These are phyloP conservation scores for Ceratobasidium sp. DNA, from an alignment of 1,284 basidiomycete species.

Conservation along the genomic window DNA sequence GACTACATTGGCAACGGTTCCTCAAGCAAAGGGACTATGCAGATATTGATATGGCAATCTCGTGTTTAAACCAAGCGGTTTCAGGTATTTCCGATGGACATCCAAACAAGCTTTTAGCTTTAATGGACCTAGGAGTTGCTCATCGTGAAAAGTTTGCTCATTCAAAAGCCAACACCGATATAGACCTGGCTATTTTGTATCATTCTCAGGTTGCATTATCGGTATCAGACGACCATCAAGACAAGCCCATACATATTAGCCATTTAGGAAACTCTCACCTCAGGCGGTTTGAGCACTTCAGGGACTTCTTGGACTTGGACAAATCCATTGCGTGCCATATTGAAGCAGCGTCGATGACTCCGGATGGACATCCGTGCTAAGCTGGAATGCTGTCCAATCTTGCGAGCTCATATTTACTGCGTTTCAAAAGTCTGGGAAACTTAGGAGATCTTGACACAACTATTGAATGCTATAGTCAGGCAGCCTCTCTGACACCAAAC, in stretches of 20 bases:
- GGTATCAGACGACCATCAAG: not conserved
- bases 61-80: not conserved
- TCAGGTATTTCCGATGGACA: not conserved
- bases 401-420: not conserved
- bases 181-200: constrained; percentile 4
- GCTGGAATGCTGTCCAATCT: not conserved
- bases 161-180: not conserved
- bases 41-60: constrained; percentile 2
- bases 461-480: not conserved
- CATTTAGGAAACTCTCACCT: constrained; percentile 20
- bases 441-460: not conserved
- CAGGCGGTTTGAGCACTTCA: constrained; percentile 10
- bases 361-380: not conserved
- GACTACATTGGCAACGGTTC: not conserved
- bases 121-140: constrained; percentile 1
- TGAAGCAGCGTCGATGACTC: not conserved
- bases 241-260: not conserved
- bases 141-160: not conserved
- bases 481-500: not conserved
- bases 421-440: not conserved
- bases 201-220: not conserved
- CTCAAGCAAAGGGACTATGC: not conserved
- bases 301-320: not conserved
- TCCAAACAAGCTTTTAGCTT: not conserved
- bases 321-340: constrained; percentile 3